phyloP scores from a whole-genome alignment of 2,329 filamentous ascomycete genomes.

The Chaetomiaceae sp. region DNA sequence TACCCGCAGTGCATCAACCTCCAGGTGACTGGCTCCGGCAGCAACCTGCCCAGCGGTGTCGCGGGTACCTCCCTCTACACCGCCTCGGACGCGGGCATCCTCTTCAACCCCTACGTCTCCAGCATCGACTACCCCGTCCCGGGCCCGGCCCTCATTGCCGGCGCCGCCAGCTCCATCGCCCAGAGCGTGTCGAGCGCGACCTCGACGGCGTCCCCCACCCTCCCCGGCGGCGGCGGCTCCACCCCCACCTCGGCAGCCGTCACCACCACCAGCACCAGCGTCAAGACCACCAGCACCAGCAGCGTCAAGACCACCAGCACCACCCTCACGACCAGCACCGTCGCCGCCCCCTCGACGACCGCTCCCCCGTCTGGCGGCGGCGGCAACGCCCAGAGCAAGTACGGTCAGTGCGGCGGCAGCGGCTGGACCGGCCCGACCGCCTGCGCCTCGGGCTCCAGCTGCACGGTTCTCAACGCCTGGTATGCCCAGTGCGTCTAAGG shows the following conservation, averaged over 20 bases:
- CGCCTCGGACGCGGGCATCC: conserved; percentile 23
- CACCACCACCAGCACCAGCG: conserved; percentile 5
- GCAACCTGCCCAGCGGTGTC: conserved; percentile 27
- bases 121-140: conserved; percentile 26
- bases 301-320: background rate
- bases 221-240: conserved; percentile 12
- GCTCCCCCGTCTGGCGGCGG: conserved; percentile 8
- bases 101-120: conserved; percentile 25
- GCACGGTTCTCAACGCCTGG: conserved; percentile 19
- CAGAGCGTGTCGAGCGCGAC: conserved; percentile 21
- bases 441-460: conserved; percentile 22
- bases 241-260: conserved; percentile 6
- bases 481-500: conserved; percentile 25
- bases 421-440: conserved; percentile 22
- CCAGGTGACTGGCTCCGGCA: conserved; percentile 35
- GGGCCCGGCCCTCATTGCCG: conserved; percentile 27
- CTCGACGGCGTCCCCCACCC: conserved; percentile 20
- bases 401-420: conserved; percentile 26
- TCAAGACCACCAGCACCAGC: background rate
- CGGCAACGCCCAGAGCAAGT: conserved; percentile 19
- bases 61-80: conserved; percentile 25
- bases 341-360: conserved; percentile 7
- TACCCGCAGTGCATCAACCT: conserved; percentile 48
- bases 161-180: conserved; percentile 17
- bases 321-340: conserved; percentile 10